Evolutionary conservation across 192 early-diverging fungal genomes (phyloP), one percentile per base, ranked within the genome.

Genomic region (Funneliformis geosporum): DNA sequence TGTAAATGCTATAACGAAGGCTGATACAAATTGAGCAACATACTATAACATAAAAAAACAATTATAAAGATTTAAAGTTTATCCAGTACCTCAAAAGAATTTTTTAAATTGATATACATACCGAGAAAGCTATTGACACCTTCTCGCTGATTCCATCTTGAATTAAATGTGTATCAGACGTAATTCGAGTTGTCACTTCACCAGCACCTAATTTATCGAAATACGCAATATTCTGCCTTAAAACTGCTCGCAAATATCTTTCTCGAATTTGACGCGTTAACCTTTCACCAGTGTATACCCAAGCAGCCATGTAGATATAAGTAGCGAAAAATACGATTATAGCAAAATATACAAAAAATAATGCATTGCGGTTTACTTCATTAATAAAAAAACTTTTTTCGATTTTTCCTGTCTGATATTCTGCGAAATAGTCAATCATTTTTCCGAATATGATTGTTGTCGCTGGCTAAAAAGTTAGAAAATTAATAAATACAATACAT

Each of bases 71-170:
- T n/a, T n/a, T 47, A 18, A n/a, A 14, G 44, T 23, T 47, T 27
- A 18, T 28, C 10, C 8, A 14, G 9, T 50, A 5, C 16, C 27
- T 8, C 25, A 18, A 59, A 28, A 44, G 23, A 39, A 67, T 14
- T n/a, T 4, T 42, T 43, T 18, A n/a, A 40, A 8, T 69, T 42
- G 16, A 8, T 28, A 42, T 38, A 69, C 25, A 1, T 69, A 69
- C 67, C 2, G 25, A 40, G 42, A 95, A 59, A 33, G 93, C 85
- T 68, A 94, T 84, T 78, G 93, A 89, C 42, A 94, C 88, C 80
- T 97, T 98, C 66, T 96, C 95, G 18, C 88, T 88, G 33, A 95
- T 93, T 47, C 95, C 96, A 72, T 97, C 96, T 85, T 98, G 95
- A 60, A 98, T 90, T 81, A 97, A 75, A 50, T 93, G 92, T 27